A percentile compares a stretch with the other conserved stretches of the same genome.
Evolutionary conservation across 495 filamentous ascomycete species (phyloP).

Genomic region (Bacidia gigantensis): DNA sequence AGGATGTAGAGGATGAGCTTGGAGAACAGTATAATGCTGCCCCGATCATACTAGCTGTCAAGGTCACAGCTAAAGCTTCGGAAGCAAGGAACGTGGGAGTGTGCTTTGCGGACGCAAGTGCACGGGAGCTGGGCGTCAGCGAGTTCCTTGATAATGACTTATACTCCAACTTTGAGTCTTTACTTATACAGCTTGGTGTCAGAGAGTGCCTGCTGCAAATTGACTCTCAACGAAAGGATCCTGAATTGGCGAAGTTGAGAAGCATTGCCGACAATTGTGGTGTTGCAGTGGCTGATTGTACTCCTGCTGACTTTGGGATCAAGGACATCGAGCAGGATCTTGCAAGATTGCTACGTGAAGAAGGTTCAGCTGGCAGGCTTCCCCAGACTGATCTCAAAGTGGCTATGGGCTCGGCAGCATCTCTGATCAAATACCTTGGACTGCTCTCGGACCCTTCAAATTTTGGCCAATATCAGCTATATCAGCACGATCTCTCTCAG

Average conservation of each 20-base stretch:
- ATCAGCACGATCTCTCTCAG: conserved; percentile 92
- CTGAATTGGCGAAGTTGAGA: conserved; percentile 74
- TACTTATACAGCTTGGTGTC: conserved; percentile 90
- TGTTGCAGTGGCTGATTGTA: conserved; percentile 69
- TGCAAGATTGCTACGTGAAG: conserved; percentile 71
- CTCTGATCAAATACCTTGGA: conserved; percentile 90
- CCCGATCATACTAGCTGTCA: conserved; percentile 88
- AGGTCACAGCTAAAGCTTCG: conserved; percentile 71
- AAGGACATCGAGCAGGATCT: conserved; percentile 96
- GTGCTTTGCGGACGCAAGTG: conserved; percentile 95
- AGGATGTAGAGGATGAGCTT: conserved; percentile 94
- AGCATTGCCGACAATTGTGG: conserved; percentile 85
- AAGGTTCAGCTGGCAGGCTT: conserved; percentile 57
- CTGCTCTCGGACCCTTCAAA: conserved; percentile 83
- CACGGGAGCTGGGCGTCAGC: conserved; percentile 88
- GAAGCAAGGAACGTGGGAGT: conserved; percentile 84
- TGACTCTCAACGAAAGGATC: conserved; percentile 69
- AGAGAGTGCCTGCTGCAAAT: conserved; percentile 78
- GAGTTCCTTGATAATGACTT: conserved; percentile 97
- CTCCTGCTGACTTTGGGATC: conserved; percentile 64
- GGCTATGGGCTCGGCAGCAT: conserved; percentile 89
- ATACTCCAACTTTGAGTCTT: conserved; percentile 94
- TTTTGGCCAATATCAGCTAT: conserved; percentile 92
- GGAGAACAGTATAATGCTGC: conserved; percentile 77
- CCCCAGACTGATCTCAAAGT: conserved; percentile 91